phyloP scores from a whole-genome alignment of 768 basidiomycete genomes.

The Suillus paluster region DNA sequence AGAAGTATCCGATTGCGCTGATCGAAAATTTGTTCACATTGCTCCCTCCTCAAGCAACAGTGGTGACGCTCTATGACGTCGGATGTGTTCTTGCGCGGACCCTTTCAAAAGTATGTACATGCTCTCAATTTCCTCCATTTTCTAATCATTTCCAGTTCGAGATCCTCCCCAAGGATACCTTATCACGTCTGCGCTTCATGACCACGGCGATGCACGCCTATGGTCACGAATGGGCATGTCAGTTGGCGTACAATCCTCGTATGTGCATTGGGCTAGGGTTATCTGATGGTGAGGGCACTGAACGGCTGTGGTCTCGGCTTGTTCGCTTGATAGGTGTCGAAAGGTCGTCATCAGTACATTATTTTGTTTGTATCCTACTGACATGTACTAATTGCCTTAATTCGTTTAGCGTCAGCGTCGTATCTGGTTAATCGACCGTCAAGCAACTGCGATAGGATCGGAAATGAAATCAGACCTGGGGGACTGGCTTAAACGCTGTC shows the following conservation, averaged over 20 bases:
- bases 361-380: neutral
- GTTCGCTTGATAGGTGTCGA: conserved; percentile 40
- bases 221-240: conserved; percentile 41
- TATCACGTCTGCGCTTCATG: conserved; percentile 31
- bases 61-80: conserved; percentile 36
- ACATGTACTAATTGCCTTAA: conserved; percentile 20
- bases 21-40: conserved; percentile 33
- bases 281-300: conserved; percentile 13
- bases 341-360: conserved; percentile 33
- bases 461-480: conserved; percentile 37
- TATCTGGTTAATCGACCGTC: conserved; percentile 40
- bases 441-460: conserved; percentile 29
- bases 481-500: conserved; percentile 33
- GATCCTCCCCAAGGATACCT: conserved; percentile 23
- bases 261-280: conserved; percentile 7
- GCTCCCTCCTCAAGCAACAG: conserved; percentile 33
- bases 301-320: conserved; percentile 39
- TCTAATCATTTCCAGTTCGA: no score
- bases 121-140: no score
- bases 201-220: conserved; percentile 45
- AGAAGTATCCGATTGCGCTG: conserved; percentile 42
- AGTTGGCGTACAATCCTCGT: conserved; percentile 31
- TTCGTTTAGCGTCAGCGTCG: conserved; percentile 28
- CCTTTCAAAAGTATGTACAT: conserved; percentile 32
- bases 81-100: conserved; percentile 37